Evolutionary conservation across 2,329 filamentous ascomycete genomes (phyloP).

Genomic region (Akanthomyces dipterigenus): DNA sequence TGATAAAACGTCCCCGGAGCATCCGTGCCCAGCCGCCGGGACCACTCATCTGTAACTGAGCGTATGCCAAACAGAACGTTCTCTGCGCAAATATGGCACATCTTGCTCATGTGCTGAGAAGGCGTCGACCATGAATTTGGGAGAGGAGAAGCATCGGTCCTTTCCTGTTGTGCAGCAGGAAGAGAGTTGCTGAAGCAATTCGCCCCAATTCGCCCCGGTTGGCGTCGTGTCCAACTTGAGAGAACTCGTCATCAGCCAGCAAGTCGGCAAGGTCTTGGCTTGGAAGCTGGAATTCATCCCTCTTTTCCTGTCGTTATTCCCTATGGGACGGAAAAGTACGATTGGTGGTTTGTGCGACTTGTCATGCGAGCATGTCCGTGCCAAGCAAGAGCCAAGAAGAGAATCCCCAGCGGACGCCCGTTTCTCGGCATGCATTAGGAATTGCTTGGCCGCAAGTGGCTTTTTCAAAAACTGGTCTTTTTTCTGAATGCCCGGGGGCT

Average conservation of each 20-base stretch:
- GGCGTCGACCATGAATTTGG: no score
- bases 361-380: neutral
- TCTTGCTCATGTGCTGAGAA: neutral
- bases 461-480: neutral
- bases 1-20: neutral
- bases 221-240: no score
- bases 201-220: no score
- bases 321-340: neutral
- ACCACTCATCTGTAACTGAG: neutral
- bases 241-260: no score
- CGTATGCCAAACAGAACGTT: neutral
- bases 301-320: neutral
- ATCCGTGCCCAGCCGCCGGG: neutral
- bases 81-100: neutral
- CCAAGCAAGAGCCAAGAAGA: neutral
- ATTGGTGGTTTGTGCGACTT: neutral
- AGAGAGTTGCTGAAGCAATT: no score
- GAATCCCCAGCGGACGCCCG: neutral
- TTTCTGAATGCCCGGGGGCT: neutral
- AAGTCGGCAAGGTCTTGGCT: neutral
- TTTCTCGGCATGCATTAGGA: neutral
- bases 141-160: neutral
- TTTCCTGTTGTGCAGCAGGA: neutral
- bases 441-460: conserved; percentile 1
- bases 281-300: neutral